These are phyloP conservation scores for Ogataea sp. DNA, from an alignment of 805 yeast species.

Conservation along the genomic window DNA sequence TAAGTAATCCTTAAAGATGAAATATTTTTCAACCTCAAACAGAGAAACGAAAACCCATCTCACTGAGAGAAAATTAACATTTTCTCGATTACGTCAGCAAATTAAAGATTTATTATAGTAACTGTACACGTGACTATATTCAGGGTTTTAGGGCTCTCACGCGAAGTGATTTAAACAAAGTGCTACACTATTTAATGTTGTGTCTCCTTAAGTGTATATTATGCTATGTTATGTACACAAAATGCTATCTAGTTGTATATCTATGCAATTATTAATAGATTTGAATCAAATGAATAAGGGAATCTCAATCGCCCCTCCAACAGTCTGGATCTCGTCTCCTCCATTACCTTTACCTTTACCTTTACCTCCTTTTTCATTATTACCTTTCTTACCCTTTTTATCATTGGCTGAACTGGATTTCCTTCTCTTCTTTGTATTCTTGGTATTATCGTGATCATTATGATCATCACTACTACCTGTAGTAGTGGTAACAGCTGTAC, in stretches of 20 bases:
- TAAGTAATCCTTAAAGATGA: not conserved
- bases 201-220: too few relatives aligned
- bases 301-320: slow-evolving; percentile 37
- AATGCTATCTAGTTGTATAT: not conserved
- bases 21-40: not conserved
- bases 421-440: not conserved
- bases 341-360: not conserved
- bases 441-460: not conserved
- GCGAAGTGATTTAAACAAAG: not conserved
- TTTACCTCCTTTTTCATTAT: not conserved
- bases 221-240: not conserved
- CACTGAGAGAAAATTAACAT: not conserved
- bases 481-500: not conserved
- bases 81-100: too few relatives aligned
- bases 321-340: slow-evolving; percentile 17
- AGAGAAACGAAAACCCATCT: not conserved
- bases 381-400: slow-evolving; percentile 1
- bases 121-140: not conserved
- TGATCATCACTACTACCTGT: not conserved
- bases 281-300: slow-evolving; percentile 29
- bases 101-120: too few relatives aligned
- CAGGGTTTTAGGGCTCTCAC: not conserved
- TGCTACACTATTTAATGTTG: not conserved
- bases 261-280: not conserved
- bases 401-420: not conserved